These are phyloP conservation scores for Dryadomyces quercus-mongolicae DNA, from an alignment of 2,329 filamentous ascomycete genomes.

Conservation along the genomic window DNA sequence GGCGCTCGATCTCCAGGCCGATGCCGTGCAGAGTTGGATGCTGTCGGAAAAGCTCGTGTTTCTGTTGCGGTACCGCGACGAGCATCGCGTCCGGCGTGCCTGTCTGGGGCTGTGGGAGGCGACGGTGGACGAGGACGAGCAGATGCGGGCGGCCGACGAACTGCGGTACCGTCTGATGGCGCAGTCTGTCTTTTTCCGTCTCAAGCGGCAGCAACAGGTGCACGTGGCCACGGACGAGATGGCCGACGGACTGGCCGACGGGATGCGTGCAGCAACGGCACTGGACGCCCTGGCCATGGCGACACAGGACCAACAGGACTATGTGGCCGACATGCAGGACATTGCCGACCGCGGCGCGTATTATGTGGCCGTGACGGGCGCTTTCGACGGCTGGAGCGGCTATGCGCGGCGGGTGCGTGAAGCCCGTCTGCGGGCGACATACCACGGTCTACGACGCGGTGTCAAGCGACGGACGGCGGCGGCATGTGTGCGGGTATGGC, in stretches of 20 bases:
- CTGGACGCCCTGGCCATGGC: slow-evolving; percentile 4
- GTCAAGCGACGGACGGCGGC: slow-evolving; percentile 11
- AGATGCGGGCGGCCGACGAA: background rate
- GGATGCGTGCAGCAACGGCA: background rate
- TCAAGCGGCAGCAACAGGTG: background rate
- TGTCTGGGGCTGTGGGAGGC: background rate
- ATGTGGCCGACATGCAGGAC: slow-evolving; percentile 2
- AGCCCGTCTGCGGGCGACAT: slow-evolving; percentile 10
- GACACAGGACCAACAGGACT: background rate
- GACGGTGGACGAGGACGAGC: background rate
- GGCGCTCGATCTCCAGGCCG: slow-evolving; percentile 10
- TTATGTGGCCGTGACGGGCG: slow-evolving; percentile 11
- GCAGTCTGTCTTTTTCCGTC: background rate
- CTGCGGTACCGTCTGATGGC: background rate
- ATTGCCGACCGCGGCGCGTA: slow-evolving; percentile 12
- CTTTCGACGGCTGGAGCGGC: slow-evolving; percentile 10
- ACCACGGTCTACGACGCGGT: slow-evolving; percentile 9
- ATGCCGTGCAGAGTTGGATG: slow-evolving; percentile 16
- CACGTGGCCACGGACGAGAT: background rate
- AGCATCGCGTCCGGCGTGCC: slow-evolving; percentile 6
- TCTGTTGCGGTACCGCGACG: slow-evolving; percentile 14
- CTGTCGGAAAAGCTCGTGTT: slow-evolving; percentile 17
- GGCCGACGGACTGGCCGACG: slow-evolving; percentile 2
- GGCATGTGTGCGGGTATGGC: slow-evolving; percentile 9
- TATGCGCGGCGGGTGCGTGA: slow-evolving; percentile 8